These are phyloP conservation scores for Papiliotrema laurentii DNA, from an alignment of 1,284 basidiomycete species.

Conservation along the genomic window DNA sequence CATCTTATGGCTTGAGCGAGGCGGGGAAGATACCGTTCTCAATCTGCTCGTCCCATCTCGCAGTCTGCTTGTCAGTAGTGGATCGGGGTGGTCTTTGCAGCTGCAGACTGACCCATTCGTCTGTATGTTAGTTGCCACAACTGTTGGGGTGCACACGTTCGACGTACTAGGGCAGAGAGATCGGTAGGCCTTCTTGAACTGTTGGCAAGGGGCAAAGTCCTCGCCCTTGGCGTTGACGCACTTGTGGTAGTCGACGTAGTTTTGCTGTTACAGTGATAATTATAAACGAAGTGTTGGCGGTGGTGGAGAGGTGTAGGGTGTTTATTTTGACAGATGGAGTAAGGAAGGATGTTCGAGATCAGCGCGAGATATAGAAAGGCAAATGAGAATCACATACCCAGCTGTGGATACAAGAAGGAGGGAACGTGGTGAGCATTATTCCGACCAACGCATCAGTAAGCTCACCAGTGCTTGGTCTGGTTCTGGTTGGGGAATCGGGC, in stretches of 20 bases:
- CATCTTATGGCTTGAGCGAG: conserved; percentile 68
- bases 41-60: conserved; percentile 87
- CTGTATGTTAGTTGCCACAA: conserved; percentile 52
- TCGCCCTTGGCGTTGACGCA: conserved; percentile 96
- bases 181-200: conserved; percentile 95
- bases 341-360: background rate
- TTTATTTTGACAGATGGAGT: background rate
- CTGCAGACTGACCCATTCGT: conserved; percentile 68
- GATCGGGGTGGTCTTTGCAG: background rate
- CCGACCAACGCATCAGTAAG: too few species aligned
- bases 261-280: conserved; percentile 60
- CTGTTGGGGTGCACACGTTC: too few species aligned
- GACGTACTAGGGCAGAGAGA: conserved; percentile 94
- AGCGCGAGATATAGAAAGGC: too few species aligned
- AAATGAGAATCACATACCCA: too few species aligned
- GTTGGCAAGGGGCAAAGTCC: conserved; percentile 95
- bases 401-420: background rate
- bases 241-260: conserved; percentile 97
- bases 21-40: conserved; percentile 89
- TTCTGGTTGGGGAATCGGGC: conserved; percentile 95
- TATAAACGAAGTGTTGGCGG: background rate
- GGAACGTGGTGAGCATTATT: too few species aligned
- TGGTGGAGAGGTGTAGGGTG: background rate
- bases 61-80: conserved; percentile 56
- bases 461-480: conserved; percentile 88